Evolutionary conservation across 1,284 basidiomycete species (phyloP).

Genomic region (Leccinum subrobustum): DNA sequence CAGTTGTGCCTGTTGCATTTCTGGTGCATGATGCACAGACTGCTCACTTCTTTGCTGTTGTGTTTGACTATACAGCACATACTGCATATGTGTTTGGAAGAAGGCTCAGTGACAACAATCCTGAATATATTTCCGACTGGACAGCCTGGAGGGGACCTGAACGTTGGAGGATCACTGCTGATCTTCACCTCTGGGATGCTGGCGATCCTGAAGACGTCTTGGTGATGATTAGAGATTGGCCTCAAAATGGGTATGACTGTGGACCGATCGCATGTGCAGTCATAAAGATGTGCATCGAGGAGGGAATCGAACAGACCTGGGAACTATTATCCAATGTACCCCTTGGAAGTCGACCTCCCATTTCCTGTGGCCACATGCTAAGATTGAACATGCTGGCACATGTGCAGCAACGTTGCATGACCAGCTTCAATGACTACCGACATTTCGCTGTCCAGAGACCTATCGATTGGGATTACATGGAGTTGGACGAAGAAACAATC

Average conservation of each 20-base stretch:
- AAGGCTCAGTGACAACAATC: background rate
- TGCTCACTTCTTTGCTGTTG: slow-evolving; percentile 8
- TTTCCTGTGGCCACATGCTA: slow-evolving; percentile 11
- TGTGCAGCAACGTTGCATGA: background rate
- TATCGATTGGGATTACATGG: background rate
- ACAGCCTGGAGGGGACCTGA: background rate
- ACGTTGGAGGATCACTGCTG: slow-evolving; percentile 1
- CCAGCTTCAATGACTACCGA: slow-evolving; percentile 2
- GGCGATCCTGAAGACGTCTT: background rate
- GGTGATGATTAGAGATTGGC: slow-evolving; percentile 1
- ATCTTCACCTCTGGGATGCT: slow-evolving; percentile 7
- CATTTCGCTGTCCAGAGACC: background rate
- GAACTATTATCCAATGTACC: background rate
- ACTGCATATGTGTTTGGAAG: slow-evolving; percentile 8
- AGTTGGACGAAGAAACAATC: background rate
- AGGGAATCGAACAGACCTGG: slow-evolving; percentile 1
- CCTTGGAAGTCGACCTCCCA: background rate
- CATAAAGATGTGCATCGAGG: slow-evolving; percentile 1
- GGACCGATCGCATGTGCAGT: slow-evolving; percentile 5
- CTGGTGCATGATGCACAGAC: background rate
- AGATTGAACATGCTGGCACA: background rate
- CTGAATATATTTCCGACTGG: slow-evolving; percentile 5
- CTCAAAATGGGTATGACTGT: slow-evolving; percentile 13
- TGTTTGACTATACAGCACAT: slow-evolving; percentile 4
- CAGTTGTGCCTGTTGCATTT: background rate